Evolutionary conservation across 805 yeast genomes (phyloP).

Genomic region (Spathaspora girioi): DNA sequence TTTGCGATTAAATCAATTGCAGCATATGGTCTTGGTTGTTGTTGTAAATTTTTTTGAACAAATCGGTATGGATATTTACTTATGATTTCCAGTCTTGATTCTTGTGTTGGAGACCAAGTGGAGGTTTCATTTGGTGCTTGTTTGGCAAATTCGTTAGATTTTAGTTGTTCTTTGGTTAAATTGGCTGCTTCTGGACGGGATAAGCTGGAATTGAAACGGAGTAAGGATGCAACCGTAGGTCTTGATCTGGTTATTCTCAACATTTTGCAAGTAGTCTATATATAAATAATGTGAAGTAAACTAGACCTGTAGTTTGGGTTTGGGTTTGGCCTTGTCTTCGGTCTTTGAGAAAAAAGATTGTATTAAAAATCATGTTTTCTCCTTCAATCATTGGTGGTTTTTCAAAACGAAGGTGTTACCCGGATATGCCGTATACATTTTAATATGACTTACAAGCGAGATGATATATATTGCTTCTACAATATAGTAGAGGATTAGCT

Average conservation of each 20-base stretch:
- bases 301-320: not conserved
- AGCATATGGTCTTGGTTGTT: conserved; percentile 77
- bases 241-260: conserved; percentile 4
- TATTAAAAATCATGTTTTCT: conserved; percentile 5
- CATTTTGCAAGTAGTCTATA: not conserved
- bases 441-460: too few relatives aligned
- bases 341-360: not conserved
- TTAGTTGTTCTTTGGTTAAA: conserved; percentile 21
- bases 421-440: too few relatives aligned
- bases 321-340: not conserved
- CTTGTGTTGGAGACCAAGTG: conserved; percentile 73
- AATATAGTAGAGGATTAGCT: not conserved
- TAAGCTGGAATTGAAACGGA: conserved; percentile 7
- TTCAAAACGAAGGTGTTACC: not conserved
- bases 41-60: conserved; percentile 61
- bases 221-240: not conserved
- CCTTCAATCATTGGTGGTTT: conserved; percentile 6
- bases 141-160: conserved; percentile 25
- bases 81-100: conserved; percentile 52
- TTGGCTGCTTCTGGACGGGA: conserved; percentile 15
- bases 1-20: conserved; percentile 80
- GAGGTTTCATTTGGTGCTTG: conserved; percentile 76
- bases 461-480: too few relatives aligned
- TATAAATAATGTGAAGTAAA: not conserved
- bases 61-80: conserved; percentile 56